Conservation (phyloP, 2,329 filamentous ascomycete genomes). For the Pseudonectria foliicola region DNA sequence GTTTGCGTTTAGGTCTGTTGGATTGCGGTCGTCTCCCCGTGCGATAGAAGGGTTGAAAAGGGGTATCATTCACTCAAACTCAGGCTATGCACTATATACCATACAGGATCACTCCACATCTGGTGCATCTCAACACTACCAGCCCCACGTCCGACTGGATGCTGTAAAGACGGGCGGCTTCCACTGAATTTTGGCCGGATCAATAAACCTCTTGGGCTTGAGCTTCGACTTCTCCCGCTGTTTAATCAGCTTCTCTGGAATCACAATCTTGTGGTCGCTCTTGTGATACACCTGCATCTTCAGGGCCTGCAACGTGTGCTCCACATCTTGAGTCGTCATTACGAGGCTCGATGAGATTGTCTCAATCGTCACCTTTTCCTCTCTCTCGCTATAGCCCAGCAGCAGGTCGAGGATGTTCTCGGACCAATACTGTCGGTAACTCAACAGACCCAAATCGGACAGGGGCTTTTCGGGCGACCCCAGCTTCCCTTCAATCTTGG, state of each 20-base stretch:
- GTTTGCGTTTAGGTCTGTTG: no score
- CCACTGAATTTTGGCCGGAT: slow-evolving; percentile 77
- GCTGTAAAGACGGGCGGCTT: slow-evolving; percentile 94
- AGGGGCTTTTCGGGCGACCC: slow-evolving; percentile 96
- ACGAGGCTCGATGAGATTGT: slow-evolving; percentile 70
- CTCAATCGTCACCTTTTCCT: slow-evolving; percentile 75
- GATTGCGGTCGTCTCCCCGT: no score
- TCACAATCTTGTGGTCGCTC: slow-evolving; percentile 91
- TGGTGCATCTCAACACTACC: no score
- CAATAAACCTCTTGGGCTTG: slow-evolving; percentile 71
- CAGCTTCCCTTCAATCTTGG: slow-evolving; percentile 88
- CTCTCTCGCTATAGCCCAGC: slow-evolving; percentile 61
- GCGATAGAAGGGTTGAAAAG: no score
- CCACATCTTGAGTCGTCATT: slow-evolving; percentile 96
- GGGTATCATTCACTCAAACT: slow-evolving; percentile 1
- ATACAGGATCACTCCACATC: no score
- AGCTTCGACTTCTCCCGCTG: slow-evolving; percentile 72
- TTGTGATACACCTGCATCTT: slow-evolving; percentile 96
- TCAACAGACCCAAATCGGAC: slow-evolving; percentile 84
- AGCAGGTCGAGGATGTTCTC: slow-evolving; percentile 87
- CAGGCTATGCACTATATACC: not conserved
- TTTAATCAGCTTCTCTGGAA: slow-evolving; percentile 76
- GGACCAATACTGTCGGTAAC: slow-evolving; percentile 96
- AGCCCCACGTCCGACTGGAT: slow-evolving; percentile 88
- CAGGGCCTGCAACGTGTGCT: slow-evolving; percentile 87